A percentile compares a stretch with the other conserved stretches of the same genome.
Evolutionary conservation across 2,329 filamentous ascomycete species (phyloP).

Genomic region (Sclerotinia trifoliorum): DNA sequence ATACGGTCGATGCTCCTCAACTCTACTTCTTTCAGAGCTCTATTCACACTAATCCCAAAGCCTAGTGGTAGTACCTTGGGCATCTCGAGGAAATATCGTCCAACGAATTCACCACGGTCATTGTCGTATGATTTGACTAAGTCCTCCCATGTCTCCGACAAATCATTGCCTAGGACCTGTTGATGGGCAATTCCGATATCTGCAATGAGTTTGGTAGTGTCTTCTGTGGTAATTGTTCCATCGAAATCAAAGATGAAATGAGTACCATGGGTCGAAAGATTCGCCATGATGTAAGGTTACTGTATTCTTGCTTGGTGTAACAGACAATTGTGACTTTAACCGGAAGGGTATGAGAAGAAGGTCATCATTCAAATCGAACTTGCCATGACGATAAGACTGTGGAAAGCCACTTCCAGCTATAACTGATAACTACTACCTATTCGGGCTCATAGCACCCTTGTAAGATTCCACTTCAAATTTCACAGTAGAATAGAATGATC

Average conservation of each 20-base stretch:
- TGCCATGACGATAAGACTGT: not conserved
- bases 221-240: constrained; percentile 38
- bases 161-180: constrained; percentile 18
- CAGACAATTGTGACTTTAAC: not conserved
- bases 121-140: not conserved
- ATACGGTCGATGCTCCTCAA: constrained; percentile 33
- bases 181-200: constrained; percentile 27
- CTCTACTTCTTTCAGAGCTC: constrained; percentile 33
- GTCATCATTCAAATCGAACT: not conserved
- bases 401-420: not conserved
- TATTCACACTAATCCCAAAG: constrained; percentile 17
- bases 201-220: constrained; percentile 34
- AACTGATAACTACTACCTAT: not conserved
- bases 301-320: not conserved
- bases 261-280: not conserved
- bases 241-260: constrained; percentile 39
- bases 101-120: not conserved
- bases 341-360: not conserved
- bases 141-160: constrained; percentile 18
- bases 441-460: not conserved
- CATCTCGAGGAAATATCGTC: not conserved
- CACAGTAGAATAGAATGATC: not conserved
- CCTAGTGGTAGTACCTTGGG: too few relatives aligned
- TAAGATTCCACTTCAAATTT: not conserved
- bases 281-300: not conserved